Conservation (phyloP, 1,284 basidiomycete genomes). For the Wallemia ichthyophaga region DNA sequence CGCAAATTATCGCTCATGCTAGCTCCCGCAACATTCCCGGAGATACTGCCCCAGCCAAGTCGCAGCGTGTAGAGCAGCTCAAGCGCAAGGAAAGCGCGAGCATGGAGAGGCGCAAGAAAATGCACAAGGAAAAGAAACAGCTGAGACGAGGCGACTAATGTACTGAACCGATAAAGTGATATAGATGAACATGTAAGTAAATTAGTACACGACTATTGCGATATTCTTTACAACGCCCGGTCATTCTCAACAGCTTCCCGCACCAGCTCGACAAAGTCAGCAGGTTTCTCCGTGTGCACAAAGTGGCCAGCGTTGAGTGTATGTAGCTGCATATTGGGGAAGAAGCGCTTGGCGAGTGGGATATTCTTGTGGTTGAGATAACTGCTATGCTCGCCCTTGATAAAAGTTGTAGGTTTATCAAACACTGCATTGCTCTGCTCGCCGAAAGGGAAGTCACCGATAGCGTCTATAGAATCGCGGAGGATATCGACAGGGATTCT, state of each 20-base stretch:
- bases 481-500: slow-evolving; percentile 39
- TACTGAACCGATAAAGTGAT: too few species aligned
- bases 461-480: slow-evolving; percentile 26
- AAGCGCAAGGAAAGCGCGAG: background rate
- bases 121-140: background rate
- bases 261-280: slow-evolving; percentile 6
- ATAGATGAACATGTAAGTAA: too few species aligned
- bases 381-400: slow-evolving; percentile 50
- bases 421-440: slow-evolving; percentile 25
- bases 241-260: slow-evolving; percentile 3
- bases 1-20: background rate
- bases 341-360: slow-evolving; percentile 28
- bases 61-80: background rate
- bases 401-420: slow-evolving; percentile 33
- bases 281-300: slow-evolving; percentile 27
- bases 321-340: slow-evolving; percentile 29
- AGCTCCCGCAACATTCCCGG: background rate
- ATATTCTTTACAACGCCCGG: background rate
- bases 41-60: background rate
- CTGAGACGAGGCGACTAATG: background rate
- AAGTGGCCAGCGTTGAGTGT: slow-evolving; percentile 31
- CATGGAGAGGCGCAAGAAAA: background rate
- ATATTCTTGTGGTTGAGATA: slow-evolving; percentile 36
- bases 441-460: slow-evolving; percentile 44
- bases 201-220: too few species aligned